Conservation (phyloP, 1,284 basidiomycete genomes). For the Bjerkandera adusta region DNA sequence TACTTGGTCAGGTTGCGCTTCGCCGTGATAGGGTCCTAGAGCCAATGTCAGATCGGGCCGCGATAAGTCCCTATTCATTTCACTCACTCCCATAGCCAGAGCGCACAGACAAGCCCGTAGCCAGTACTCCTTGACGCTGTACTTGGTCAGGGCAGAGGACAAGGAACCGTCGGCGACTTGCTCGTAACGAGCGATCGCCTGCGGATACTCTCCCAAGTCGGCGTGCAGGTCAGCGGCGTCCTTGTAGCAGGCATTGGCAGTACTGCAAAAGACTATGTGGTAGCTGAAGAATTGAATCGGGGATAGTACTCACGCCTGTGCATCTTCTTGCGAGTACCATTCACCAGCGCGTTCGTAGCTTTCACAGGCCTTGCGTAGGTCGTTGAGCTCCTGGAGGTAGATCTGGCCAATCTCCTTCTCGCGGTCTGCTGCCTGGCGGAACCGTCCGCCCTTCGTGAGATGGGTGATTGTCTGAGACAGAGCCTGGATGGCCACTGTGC, state of each 20-base stretch:
- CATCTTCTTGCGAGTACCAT: conserved; percentile 97
- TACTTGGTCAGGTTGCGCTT: conserved; percentile 79
- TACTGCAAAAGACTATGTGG: conserved; percentile 41
- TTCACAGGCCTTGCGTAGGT: conserved; percentile 83
- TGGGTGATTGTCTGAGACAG: conserved; percentile 84
- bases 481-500: conserved; percentile 87
- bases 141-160: conserved; percentile 87
- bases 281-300: conserved; percentile 10
- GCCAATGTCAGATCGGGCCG: no score
- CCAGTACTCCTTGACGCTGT: conserved; percentile 99
- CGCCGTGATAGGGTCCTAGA: conserved; percentile 83
- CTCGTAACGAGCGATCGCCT: conserved; percentile 88
- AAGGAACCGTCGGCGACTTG: conserved; percentile 89
- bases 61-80: conserved; percentile 9
- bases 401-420: conserved; percentile 97
- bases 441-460: conserved; percentile 84
- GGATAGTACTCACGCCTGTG: conserved; percentile 74
- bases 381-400: conserved; percentile 76
- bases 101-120: conserved; percentile 87
- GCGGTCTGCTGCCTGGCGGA: conserved; percentile 96
- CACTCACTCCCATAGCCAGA: conserved; percentile 81
- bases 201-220: conserved; percentile 81
- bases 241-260: conserved; percentile 94
- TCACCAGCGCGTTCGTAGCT: conserved; percentile 93
- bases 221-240: conserved; percentile 95